A percentile compares a stretch with the other conserved stretches of the same genome.
Conservation (phyloP, 2,329 filamentous ascomycete species). For the Colletotrichum limetticola region DNA sequence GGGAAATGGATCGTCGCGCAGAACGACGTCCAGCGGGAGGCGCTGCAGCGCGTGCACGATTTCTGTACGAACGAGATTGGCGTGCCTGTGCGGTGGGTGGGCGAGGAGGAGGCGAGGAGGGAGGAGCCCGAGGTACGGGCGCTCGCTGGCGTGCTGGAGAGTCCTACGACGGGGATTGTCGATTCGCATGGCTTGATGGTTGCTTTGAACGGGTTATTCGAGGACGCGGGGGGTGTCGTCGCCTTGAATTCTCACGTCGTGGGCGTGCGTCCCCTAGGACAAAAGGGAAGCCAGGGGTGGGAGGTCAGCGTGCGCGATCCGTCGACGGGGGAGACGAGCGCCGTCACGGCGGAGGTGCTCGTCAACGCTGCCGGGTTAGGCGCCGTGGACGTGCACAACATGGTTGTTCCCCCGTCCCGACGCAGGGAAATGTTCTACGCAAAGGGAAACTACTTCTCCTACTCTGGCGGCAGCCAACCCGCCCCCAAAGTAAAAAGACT, state of each 20-base stretch:
- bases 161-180: constrained; percentile 87
- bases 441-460: constrained; percentile 96
- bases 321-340: constrained; percentile 57
- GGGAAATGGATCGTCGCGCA: constrained; percentile 98
- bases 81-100: constrained; percentile 80
- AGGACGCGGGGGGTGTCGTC: constrained; percentile 79
- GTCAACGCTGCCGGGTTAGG: constrained; percentile 89
- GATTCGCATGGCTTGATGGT: constrained; percentile 90
- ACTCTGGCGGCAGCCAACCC: constrained; percentile 62
- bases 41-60: constrained; percentile 62
- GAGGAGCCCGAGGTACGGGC: constrained; percentile 83
- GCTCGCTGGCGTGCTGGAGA: constrained; percentile 80
- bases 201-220: constrained; percentile 79
- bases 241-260: constrained; percentile 77
- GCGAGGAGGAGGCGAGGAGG: constrained; percentile 66
- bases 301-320: constrained; percentile 66
- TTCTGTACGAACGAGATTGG: constrained; percentile 52
- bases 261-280: constrained; percentile 61
- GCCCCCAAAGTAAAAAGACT: constrained; percentile 74
- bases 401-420: constrained; percentile 72
- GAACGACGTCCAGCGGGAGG: constrained; percentile 74
- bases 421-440: constrained; percentile 79
- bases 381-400: constrained; percentile 82
- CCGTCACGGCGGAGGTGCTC: constrained; percentile 79
- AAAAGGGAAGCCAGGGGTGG: constrained; percentile 72